Conservation (phyloP, 306 rosid genomes). For the Sphenostylis stenocarpa region DNA sequence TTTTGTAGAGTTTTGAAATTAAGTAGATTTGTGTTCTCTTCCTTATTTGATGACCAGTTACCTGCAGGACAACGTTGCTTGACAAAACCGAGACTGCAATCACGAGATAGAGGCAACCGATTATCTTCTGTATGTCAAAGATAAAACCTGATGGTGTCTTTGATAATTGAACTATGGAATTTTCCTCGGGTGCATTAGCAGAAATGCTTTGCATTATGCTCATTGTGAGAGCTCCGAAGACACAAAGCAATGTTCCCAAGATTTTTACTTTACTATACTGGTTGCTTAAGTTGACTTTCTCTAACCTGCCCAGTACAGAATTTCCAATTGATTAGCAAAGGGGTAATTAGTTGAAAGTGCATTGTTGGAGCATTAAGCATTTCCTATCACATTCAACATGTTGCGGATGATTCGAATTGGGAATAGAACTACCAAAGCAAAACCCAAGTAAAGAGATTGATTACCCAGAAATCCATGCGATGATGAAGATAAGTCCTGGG, state of each 20-base stretch:
- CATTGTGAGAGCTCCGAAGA: constrained; percentile 72
- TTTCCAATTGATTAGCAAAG: not conserved
- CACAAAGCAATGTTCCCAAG: constrained; percentile 74
- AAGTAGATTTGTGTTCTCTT: not conserved
- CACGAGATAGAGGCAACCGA: constrained; percentile 75
- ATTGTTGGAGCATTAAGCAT: not conserved
- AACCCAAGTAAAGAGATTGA: not conserved
- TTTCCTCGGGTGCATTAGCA: not conserved
- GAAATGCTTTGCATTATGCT: constrained; percentile 75
- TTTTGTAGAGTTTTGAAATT: not conserved
- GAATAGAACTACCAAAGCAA: constrained; percentile 3
- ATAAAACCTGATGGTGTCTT: constrained; percentile 20
- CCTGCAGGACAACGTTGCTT: constrained; percentile 68
- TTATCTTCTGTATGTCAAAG: constrained; percentile 61
- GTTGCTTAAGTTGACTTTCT: constrained; percentile 62
- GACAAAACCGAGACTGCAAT: constrained; percentile 62
- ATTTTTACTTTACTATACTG: constrained; percentile 69
- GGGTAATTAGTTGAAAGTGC: not conserved
- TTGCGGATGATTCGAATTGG: not conserved
- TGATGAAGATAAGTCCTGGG: constrained; percentile 80
- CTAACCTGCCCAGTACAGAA: constrained; percentile 57
- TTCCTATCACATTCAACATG: too few species aligned
- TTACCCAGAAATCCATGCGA: constrained; percentile 81
- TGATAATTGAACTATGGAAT: constrained; percentile 1
- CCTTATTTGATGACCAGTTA: constrained; percentile 22